A percentile compares a stretch with the other conserved stretches of the same genome.
Evolutionary conservation across 1,284 basidiomycete species (phyloP).

Genomic region (Erythrobasidium hasegawianum): DNA sequence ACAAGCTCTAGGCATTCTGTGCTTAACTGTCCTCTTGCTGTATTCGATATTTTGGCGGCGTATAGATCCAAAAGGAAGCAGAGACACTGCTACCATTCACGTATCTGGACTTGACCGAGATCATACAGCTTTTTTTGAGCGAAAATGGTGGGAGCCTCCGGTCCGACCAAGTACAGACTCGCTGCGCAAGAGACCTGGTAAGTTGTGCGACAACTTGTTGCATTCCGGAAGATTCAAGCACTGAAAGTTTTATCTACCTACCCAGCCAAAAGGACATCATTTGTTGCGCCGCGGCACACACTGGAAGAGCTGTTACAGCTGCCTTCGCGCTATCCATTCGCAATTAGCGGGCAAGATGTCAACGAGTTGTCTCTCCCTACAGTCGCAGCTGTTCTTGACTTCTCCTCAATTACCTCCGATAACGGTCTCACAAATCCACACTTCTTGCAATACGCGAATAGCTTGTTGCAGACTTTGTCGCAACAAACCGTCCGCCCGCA

Average conservation of each 20-base stretch:
- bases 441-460: too few relatives aligned
- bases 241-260: too few relatives aligned
- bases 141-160: slow-evolving; percentile 15
- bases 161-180: neutral
- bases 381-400: slow-evolving; percentile 14
- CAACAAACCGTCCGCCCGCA: too few relatives aligned
- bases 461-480: too few relatives aligned
- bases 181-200: too few relatives aligned
- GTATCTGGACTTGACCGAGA: too few relatives aligned
- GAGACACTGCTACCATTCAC: too few relatives aligned
- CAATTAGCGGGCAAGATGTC: too few relatives aligned
- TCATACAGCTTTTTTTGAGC: neutral
- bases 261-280: slow-evolving; percentile 7
- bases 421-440: too few relatives aligned
- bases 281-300: neutral
- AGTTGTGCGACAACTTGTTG: too few relatives aligned
- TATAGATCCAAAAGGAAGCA: too few relatives aligned
- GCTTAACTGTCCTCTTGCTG: neutral
- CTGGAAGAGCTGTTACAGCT: slow-evolving; percentile 8
- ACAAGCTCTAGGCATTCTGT: neutral
- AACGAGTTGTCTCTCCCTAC: neutral
- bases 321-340: slow-evolving; percentile 7
- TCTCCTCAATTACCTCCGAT: neutral
- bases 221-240: too few relatives aligned
- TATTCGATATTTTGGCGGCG: neutral